Percentiles rank a stretch among this genome's conserved stretches.
These are phyloP conservation scores for Clavaria fumosa DNA, from an alignment of 768 basidiomycete genomes.

Conservation along the genomic window DNA sequence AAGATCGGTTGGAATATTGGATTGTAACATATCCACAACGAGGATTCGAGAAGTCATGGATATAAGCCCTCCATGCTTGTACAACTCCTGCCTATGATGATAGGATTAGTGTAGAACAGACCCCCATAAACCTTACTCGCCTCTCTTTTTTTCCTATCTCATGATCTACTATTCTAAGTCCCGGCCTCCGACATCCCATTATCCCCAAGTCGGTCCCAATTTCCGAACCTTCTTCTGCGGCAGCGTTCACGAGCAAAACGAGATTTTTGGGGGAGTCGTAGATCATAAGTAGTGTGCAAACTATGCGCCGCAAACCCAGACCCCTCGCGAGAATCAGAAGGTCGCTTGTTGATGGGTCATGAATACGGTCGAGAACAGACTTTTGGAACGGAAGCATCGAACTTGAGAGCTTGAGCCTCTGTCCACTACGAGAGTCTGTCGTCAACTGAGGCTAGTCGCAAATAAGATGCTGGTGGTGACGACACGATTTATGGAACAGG, in stretches of 20 bases:
- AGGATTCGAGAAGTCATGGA: constrained; percentile 90
- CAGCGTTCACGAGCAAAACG: constrained; percentile 72
- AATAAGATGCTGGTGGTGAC: too few species aligned
- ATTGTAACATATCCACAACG: constrained; percentile 86
- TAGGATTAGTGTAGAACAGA: constrained; percentile 3
- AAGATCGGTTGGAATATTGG: constrained; percentile 68
- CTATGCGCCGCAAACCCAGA: constrained; percentile 67
- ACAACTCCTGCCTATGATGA: constrained; percentile 57
- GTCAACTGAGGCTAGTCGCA: too few species aligned
- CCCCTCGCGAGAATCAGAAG: constrained; percentile 77
- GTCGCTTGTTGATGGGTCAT: constrained; percentile 61
- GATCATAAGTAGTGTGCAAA: constrained; percentile 82
- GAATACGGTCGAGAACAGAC: constrained; percentile 47
- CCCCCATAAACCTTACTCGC: constrained; percentile 24
- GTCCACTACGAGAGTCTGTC: too few species aligned
- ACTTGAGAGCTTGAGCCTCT: too few species aligned
- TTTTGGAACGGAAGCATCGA: constrained; percentile 53
- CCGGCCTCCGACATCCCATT: constrained; percentile 81
- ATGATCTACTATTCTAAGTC: constrained; percentile 66
- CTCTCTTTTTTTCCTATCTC: constrained; percentile 69
- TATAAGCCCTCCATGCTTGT: constrained; percentile 77
- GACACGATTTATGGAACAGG: too few species aligned
- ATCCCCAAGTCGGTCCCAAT: constrained; percentile 88
- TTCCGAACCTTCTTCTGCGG: constrained; percentile 75
- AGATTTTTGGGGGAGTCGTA: constrained; percentile 79